These are phyloP conservation scores for Singerocomus inundabilis DNA, from an alignment of 1,284 basidiomycete species.

Conservation along the genomic window DNA sequence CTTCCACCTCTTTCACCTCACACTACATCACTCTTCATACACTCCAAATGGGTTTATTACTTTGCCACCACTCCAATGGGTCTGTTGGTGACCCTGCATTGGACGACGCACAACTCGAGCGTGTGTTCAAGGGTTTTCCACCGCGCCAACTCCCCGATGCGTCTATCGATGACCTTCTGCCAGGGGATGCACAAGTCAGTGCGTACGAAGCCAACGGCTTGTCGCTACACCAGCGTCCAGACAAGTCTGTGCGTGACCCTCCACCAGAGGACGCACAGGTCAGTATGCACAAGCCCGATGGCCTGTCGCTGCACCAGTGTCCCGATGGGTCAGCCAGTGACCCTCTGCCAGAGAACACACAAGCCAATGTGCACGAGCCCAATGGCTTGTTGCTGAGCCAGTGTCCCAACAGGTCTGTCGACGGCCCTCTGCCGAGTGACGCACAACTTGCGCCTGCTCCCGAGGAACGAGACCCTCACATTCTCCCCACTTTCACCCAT, in stretches of 20 bases:
- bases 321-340: background rate
- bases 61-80: conserved; percentile 32
- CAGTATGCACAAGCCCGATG: background rate
- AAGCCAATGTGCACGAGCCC: background rate
- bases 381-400: background rate
- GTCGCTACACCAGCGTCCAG: too few relatives aligned
- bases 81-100: background rate
- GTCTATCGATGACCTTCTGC: background rate
- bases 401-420: background rate
- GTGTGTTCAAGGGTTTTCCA: conserved; percentile 25
- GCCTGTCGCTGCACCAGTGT: background rate
- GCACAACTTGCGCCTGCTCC: background rate
- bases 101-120: background rate
- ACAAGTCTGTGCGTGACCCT: background rate
- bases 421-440: background rate
- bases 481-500: conserved; percentile 53
- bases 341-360: background rate
- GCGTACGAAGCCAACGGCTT: background rate
- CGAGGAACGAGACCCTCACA: conserved; percentile 50
- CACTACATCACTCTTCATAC: background rate
- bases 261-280: background rate
- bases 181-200: background rate
- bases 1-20: background rate
- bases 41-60: conserved; percentile 33
- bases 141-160: conserved; percentile 33